Conservation (phyloP, 2,329 filamentous ascomycete species). For the Diaporthe vexans region DNA sequence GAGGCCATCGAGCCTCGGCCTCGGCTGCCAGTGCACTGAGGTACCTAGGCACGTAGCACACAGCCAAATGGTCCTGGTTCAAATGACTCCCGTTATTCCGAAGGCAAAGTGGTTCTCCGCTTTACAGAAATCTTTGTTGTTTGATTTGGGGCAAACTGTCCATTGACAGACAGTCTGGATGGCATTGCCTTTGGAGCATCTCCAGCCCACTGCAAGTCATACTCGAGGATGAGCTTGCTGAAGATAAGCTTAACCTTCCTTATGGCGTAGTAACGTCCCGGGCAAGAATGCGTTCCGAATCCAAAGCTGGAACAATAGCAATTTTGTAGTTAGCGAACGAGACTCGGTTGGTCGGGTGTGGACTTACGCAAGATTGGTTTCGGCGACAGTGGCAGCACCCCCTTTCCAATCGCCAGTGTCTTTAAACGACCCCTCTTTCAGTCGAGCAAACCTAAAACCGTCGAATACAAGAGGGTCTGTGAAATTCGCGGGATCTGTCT, state of each 20-base stretch:
- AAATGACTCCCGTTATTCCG: no score
- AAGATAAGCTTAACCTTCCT: conserved; percentile 54
- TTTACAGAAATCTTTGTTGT: no score
- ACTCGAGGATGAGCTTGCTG: conserved; percentile 46
- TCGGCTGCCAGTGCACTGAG: no score
- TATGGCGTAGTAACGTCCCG: conserved; percentile 53
- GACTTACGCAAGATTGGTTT: conserved; percentile 3
- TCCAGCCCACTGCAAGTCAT: conserved; percentile 45
- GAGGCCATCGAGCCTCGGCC: no score
- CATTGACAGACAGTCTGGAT: not conserved
- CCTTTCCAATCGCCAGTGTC: not conserved
- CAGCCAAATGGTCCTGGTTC: no score
- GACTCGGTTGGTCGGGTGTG: not conserved
- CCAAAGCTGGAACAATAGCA: conserved; percentile 48
- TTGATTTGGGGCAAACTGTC: not conserved
- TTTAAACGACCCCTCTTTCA: not conserved
- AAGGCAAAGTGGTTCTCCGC: no score
- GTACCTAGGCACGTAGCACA: no score
- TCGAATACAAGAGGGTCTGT: not conserved
- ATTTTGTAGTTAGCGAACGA: not conserved
- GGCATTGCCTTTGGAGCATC: not conserved
- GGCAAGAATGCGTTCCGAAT: conserved; percentile 56
- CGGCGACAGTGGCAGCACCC: not conserved
- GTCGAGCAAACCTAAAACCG: not conserved
- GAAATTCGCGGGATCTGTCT: not conserved